Base-by-base conservation (phyloP, 768 basidiomycete species). In the Mycena epipterygia region DNA sequence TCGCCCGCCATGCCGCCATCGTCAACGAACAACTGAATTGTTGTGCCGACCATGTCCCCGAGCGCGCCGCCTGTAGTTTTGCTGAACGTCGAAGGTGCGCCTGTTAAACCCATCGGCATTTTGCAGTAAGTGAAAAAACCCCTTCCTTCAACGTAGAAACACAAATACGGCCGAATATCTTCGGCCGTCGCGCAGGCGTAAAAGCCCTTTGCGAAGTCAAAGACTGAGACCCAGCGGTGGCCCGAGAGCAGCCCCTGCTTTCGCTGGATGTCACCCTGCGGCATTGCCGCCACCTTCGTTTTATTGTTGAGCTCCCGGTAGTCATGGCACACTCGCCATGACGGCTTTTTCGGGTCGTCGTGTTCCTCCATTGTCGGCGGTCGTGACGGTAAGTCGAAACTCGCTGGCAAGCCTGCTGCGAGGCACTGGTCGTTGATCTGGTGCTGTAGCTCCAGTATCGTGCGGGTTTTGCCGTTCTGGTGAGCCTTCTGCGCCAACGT, bases 401-500 rank as follows among this genome's bases (percentile, higher is more conserved):
- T 59, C 2, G 66, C 53, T 33, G 68, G 59, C 13, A 81, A 64
- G 0, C 80, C 81, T 9, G 73, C 57, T 11, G 39, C 73, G 0
- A 75, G 57, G 60, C 81, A 83, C 48, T 81, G 42, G 33, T 82
- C 75, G 60, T 85, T 84, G 17, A 82, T 78, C 2, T 53, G 16
- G 35, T 79, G 76, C 51, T 78, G 72, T 0, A 85, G 76, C 46
- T 84, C 81, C 2, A 80, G 80, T 1, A 81, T 23, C 0, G 77
- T 73, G 1, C 83, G 58, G 0, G 82, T 80, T 0, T 57, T 71
- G 0, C 73, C 73, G 21, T 79, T 74, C 21, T 81, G 79, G 11
- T 73, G 53, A 17, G 32, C 79, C 57, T 86, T 85, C 64, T 79
- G 76, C 0, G 82, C 81, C 6, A 87, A 70, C 0, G 77, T 82